phyloP scores from a whole-genome alignment of 176 grass and related monocot genomes.

The Luzula sylvatica region DNA sequence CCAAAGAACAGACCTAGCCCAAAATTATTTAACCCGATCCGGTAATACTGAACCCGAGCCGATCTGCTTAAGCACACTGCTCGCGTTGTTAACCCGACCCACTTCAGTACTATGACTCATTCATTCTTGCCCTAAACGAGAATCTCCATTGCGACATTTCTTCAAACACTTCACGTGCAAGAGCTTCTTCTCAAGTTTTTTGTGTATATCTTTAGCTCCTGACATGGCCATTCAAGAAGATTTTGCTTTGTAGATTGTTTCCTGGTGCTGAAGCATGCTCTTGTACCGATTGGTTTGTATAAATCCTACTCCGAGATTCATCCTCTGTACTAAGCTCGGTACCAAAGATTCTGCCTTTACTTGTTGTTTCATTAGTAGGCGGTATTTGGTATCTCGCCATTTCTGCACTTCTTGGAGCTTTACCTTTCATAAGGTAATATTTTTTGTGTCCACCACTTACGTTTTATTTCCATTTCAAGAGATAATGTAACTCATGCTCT shows the following conservation, averaged over 20 bases:
- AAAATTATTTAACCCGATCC: no score
- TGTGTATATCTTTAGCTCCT: not conserved
- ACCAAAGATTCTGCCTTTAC: not conserved
- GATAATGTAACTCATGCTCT: not conserved
- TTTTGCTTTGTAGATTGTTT: not conserved
- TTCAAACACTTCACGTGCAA: constrained; percentile 12
- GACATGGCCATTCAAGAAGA: not conserved
- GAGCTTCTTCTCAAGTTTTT: not conserved
- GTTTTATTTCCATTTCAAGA: not conserved
- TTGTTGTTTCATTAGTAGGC: not conserved
- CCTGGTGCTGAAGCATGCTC: not conserved
- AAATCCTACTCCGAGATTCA: not conserved
- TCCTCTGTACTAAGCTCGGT: not conserved
- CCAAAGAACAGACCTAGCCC: no score
- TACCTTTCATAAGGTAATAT: not conserved
- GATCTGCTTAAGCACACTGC: no score
- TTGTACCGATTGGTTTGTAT: not conserved
- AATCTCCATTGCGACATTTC: not conserved
- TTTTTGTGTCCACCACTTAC: not conserved
- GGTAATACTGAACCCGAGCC: no score
- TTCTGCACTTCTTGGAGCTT: not conserved
- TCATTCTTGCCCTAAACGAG: no score
- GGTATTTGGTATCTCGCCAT: not conserved
- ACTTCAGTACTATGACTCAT: no score
- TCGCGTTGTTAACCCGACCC: no score